Conservation (phyloP, 306 rosid species). For the Cucurbita ficifolia region DNA sequence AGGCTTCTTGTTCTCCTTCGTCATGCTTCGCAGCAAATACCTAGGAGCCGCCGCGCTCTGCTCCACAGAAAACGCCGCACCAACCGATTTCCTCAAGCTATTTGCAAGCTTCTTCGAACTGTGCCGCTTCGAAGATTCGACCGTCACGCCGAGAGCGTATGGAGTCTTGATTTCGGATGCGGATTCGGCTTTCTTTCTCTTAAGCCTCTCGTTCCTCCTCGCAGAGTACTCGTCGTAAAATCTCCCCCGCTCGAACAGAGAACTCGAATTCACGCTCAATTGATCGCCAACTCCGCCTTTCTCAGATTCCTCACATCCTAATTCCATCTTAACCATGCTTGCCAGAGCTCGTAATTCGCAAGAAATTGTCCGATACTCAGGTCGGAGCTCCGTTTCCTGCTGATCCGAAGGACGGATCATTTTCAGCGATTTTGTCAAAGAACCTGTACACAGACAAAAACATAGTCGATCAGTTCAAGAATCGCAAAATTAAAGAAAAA, state of each 20-base stretch:
- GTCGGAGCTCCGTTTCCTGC: slow-evolving; percentile 38
- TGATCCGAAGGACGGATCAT: slow-evolving; percentile 14
- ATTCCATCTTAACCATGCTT: slow-evolving; percentile 39
- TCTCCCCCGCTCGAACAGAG: slow-evolving; percentile 56
- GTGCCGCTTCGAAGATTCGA: slow-evolving; percentile 52
- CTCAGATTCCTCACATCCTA: slow-evolving; percentile 18
- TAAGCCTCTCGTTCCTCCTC: slow-evolving; percentile 76
- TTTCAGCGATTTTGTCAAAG: slow-evolving; percentile 39
- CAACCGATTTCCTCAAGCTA: slow-evolving; percentile 53
- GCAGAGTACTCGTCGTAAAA: slow-evolving; percentile 77
- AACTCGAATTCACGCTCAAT: slow-evolving; percentile 5
- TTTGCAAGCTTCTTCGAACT: slow-evolving; percentile 35
- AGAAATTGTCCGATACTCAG: slow-evolving; percentile 62
- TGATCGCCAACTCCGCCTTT: not conserved
- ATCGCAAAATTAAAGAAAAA: not conserved
- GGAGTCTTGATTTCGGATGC: slow-evolving; percentile 13
- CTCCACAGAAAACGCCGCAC: slow-evolving; percentile 41
- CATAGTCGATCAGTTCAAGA: not conserved
- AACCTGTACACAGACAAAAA: slow-evolving; percentile 26
- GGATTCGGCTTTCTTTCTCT: slow-evolving; percentile 31
- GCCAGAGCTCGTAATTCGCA: slow-evolving; percentile 44
- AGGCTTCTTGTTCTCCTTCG: slow-evolving; percentile 70
- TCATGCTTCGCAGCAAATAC: slow-evolving; percentile 76
- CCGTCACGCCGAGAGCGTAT: slow-evolving; percentile 46
- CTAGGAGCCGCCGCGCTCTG: slow-evolving; percentile 44